Evolutionary conservation across 2,329 filamentous ascomycete genomes (phyloP).

Genomic region (Aspergillus niger): DNA sequence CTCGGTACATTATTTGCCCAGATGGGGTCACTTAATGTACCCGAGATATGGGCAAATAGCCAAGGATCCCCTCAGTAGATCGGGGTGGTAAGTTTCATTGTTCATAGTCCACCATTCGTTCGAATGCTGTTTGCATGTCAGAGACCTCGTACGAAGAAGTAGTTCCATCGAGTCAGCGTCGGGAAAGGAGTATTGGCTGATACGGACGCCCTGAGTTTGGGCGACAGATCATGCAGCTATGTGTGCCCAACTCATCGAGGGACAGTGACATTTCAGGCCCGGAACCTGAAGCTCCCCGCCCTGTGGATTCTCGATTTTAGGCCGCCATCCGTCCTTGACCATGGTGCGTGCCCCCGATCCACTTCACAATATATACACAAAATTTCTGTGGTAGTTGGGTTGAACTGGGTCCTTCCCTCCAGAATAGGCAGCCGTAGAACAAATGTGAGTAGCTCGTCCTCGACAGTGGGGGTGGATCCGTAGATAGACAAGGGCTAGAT

Average conservation of each 20-base stretch:
- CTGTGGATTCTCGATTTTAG: slow-evolving; percentile 17
- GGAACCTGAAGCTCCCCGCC: slow-evolving; percentile 22
- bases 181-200: slow-evolving; percentile 14
- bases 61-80: neutral
- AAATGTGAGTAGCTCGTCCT: neutral
- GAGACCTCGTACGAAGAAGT: neutral
- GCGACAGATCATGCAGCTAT: slow-evolving; percentile 30
- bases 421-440: neutral
- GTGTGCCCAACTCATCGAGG: slow-evolving; percentile 31
- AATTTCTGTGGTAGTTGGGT: neutral
- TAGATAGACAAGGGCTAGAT: neutral
- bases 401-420: neutral
- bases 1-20: neutral
- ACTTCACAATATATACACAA: neutral
- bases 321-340: slow-evolving; percentile 16
- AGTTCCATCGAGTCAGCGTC: slow-evolving; percentile 2
- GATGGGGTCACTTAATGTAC: neutral
- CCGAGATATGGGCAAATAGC: neutral
- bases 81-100: neutral
- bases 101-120: slow-evolving; percentile 6
- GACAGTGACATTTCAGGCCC: slow-evolving; percentile 14
- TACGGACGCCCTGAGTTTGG: slow-evolving; percentile 24
- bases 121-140: slow-evolving; percentile 8
- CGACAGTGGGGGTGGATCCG: neutral
- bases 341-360: slow-evolving; percentile 3